phyloP scores from a whole-genome alignment of 805 yeast species.

The Candida xyloterini region DNA sequence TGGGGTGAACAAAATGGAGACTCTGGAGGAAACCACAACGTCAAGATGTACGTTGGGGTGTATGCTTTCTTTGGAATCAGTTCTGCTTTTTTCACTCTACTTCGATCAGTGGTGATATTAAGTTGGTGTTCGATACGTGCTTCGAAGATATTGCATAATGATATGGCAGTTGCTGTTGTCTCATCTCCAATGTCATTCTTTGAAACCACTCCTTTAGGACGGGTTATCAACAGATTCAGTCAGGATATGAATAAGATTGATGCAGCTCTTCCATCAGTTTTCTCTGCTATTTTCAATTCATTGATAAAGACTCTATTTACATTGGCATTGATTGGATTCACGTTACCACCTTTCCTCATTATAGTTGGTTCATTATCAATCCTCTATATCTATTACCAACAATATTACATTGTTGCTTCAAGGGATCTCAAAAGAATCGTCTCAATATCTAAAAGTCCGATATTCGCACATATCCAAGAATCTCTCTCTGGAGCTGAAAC shows the following conservation, averaged over 20 bases:
- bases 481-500: slow-evolving; percentile 75
- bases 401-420: slow-evolving; percentile 63
- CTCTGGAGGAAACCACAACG: slow-evolving; percentile 41
- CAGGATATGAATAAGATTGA: slow-evolving; percentile 61
- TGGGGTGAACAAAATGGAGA: slow-evolving; percentile 61
- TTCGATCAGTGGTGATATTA: slow-evolving; percentile 48
- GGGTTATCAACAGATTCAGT: slow-evolving; percentile 63
- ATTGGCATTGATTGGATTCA: slow-evolving; percentile 47
- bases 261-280: slow-evolving; percentile 51
- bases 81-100: slow-evolving; percentile 45
- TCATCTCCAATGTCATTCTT: slow-evolving; percentile 64
- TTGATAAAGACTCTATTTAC: slow-evolving; percentile 47
- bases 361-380: slow-evolving; percentile 46
- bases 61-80: slow-evolving; percentile 56
- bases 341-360: slow-evolving; percentile 52
- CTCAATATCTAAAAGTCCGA: slow-evolving; percentile 69
- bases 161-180: slow-evolving; percentile 52
- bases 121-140: slow-evolving; percentile 52
- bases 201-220: slow-evolving; percentile 67
- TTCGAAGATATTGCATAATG: slow-evolving; percentile 51
- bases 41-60: slow-evolving; percentile 46
- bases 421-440: slow-evolving; percentile 77
- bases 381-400: slow-evolving; percentile 68
- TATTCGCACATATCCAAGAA: slow-evolving; percentile 80
- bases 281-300: slow-evolving; percentile 45